Evolutionary conservation across 179 eudicot species (phyloP), one percentile per base, ranked within the genome.

Genomic region (Actinidia chinensis): DNA sequence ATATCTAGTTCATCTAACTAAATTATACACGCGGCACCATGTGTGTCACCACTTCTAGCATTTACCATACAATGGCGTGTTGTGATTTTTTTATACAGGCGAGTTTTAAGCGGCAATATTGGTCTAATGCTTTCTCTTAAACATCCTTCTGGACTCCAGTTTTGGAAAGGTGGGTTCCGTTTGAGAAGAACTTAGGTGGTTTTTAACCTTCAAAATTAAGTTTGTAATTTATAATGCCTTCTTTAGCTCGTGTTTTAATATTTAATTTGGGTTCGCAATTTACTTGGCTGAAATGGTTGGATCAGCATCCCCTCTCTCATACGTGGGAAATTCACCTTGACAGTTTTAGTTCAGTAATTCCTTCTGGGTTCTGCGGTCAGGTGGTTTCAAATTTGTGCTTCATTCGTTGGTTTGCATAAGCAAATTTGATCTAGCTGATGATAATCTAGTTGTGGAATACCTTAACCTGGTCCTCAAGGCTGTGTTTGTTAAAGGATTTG

Each of bases 281-380:
- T 17, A n/a, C n/a, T 36, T 8, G 40, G 69, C 14, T 67, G 9
- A 67, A 67, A 67, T 67, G 71, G 25, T 42, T 67, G 44, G 71
- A n/a, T 18, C 44, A 9, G n/a, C n/a, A n/a, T n/a, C n/a, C n/a
- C n/a, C n/a, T n/a, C n/a, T n/a, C n/a, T n/a, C n/a, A n/a, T 2
- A 36, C 42, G 17, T 36, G 69, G 69, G 17, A 40, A 11, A 20
- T 36, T 15, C 46, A 25, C 18, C 69, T 64, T n/a, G n/a, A n/a
- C n/a, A n/a, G n/a, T n/a, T n/a, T n/a, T n/a, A n/a, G n/a, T n/a
- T n/a, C n/a, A n/a, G n/a, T n/a, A n/a, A n/a, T n/a, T n/a, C n/a
- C 18, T 64, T 33, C 4, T 64, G 17, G 23, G 65, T 22, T 18
- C n/a, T 3, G 18, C 65, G 23, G n/a, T n/a, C n/a, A n/a, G n/a